Conservation (phyloP, 1,284 basidiomycete species). For the Leucoagaricus sp. region DNA sequence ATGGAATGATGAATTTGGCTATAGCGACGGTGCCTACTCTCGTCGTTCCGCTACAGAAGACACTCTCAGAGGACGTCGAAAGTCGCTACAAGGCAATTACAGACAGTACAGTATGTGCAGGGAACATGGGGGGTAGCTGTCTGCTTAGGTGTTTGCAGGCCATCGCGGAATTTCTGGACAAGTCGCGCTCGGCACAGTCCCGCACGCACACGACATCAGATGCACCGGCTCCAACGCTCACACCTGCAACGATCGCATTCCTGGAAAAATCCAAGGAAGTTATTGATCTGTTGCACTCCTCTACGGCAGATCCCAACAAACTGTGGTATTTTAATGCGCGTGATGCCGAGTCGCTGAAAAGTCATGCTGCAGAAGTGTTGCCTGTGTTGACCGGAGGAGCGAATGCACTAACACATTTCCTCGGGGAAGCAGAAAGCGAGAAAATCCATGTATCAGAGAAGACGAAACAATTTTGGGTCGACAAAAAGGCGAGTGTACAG, state of each 20-base stretch:
- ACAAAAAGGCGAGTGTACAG: slow-evolving; percentile 50
- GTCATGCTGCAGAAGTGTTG: slow-evolving; percentile 39
- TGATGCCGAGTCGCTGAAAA: slow-evolving; percentile 44
- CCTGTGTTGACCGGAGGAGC: slow-evolving; percentile 52
- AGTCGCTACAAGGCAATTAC: slow-evolving; percentile 81
- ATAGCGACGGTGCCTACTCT: slow-evolving; percentile 82
- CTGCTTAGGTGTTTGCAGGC: slow-evolving; percentile 42
- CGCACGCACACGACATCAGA: slow-evolving; percentile 67
- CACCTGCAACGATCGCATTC: slow-evolving; percentile 81
- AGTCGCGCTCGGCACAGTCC: slow-evolving; percentile 68
- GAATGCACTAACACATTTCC: slow-evolving; percentile 53
- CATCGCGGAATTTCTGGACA: slow-evolving; percentile 83
- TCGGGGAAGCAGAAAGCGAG: slow-evolving; percentile 50
- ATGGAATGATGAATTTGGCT: background rate
- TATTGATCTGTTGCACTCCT: slow-evolving; percentile 68
- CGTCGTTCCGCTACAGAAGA: slow-evolving; percentile 79
- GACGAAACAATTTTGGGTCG: slow-evolving; percentile 58
- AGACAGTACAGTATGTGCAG: slow-evolving; percentile 63
- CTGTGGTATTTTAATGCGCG: slow-evolving; percentile 54
- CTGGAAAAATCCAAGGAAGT: slow-evolving; percentile 57
- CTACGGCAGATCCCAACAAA: slow-evolving; percentile 51
- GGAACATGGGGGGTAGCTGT: background rate
- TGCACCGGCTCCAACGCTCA: slow-evolving; percentile 75
- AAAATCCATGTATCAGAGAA: slow-evolving; percentile 58
- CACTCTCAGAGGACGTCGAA: slow-evolving; percentile 69